These are phyloP conservation scores for Pleomassaria siparia DNA, from an alignment of 2,329 filamentous ascomycete species.

Conservation along the genomic window DNA sequence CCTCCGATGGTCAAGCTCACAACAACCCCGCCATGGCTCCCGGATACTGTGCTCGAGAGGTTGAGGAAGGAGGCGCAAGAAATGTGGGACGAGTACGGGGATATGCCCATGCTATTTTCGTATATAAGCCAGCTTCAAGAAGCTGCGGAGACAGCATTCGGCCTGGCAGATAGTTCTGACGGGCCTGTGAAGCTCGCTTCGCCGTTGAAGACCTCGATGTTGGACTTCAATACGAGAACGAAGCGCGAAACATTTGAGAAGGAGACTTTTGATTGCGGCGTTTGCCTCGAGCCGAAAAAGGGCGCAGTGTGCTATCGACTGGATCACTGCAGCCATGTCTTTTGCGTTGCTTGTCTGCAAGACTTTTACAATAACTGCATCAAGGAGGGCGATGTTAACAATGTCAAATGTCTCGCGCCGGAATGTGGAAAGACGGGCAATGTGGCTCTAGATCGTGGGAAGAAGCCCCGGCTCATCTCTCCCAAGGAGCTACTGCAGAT, in stretches of 20 bases:
- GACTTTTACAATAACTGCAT: slow-evolving; percentile 92
- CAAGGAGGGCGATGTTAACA: slow-evolving; percentile 75
- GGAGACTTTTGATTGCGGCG: slow-evolving; percentile 82
- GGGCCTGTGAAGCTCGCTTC: slow-evolving; percentile 49
- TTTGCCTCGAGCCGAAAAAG: slow-evolving; percentile 92
- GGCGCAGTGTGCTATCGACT: slow-evolving; percentile 79
- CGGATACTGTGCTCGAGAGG: slow-evolving; percentile 45
- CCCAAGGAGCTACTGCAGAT: slow-evolving; percentile 74
- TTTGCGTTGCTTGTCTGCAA: slow-evolving; percentile 82
- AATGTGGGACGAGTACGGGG: slow-evolving; percentile 63
- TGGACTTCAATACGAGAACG: slow-evolving; percentile 77
- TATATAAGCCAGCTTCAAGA: slow-evolving; percentile 65
- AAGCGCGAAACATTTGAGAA: slow-evolving; percentile 76
- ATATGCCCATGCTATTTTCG: slow-evolving; percentile 58
- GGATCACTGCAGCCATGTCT: slow-evolving; percentile 84
- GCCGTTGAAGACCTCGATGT: slow-evolving; percentile 65
- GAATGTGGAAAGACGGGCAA: slow-evolving; percentile 61
- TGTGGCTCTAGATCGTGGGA: slow-evolving; percentile 16
- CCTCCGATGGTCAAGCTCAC: slow-evolving; percentile 54
- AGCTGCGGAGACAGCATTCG: slow-evolving; percentile 58
- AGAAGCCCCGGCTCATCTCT: slow-evolving; percentile 66
- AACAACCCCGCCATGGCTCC: slow-evolving; percentile 57
- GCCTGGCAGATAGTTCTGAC: slow-evolving; percentile 43
- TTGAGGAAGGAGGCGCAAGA: slow-evolving; percentile 51
- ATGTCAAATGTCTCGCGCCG: slow-evolving; percentile 78